A percentile compares a stretch with the other conserved stretches of the same genome.
Evolutionary conservation across 208 protist species (phyloP).

Genomic region (Acanthamoeba lenticulata): DNA sequence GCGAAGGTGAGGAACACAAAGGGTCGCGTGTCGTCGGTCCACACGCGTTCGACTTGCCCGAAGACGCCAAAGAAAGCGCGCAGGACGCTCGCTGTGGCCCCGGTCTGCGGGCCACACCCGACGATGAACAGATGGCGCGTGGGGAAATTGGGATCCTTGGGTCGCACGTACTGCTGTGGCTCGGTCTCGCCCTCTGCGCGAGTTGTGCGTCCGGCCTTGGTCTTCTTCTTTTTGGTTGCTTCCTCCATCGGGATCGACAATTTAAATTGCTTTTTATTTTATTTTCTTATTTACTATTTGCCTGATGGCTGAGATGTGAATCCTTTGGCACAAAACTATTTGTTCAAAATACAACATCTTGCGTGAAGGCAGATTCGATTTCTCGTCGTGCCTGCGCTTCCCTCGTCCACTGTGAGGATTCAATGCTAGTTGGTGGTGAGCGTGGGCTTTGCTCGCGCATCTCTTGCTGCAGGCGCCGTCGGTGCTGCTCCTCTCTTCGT

Average conservation of each 20-base stretch:
- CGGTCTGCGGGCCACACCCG: slow-evolving; percentile 47
- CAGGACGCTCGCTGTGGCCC: neutral
- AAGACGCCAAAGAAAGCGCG: neutral
- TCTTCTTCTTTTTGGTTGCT: neutral
- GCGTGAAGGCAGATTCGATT: neutral
- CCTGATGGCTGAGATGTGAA: too few relatives aligned
- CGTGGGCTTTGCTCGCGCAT: too few relatives aligned
- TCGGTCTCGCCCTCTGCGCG: too few relatives aligned
- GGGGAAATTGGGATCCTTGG: slow-evolving; percentile 20
- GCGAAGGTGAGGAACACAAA: slow-evolving; percentile 11
- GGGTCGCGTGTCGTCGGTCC: neutral
- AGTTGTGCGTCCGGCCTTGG: neutral
- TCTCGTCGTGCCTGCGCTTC: neutral
- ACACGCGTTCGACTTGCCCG: neutral
- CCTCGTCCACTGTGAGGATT: too few relatives aligned
- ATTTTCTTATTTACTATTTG: too few relatives aligned
- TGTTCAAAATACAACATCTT: neutral
- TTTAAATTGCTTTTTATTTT: too few relatives aligned
- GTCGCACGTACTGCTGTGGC: neutral
- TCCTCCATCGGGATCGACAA: too few relatives aligned
- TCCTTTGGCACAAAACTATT: too few relatives aligned
- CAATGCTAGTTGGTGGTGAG: too few relatives aligned
- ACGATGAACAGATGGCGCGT: slow-evolving; percentile 42
- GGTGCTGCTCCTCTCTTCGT: neutral
- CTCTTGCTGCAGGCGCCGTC: neutral